Conservation (phyloP, 2,329 filamentous ascomycete species). For the Fusarium pilosicola region DNA sequence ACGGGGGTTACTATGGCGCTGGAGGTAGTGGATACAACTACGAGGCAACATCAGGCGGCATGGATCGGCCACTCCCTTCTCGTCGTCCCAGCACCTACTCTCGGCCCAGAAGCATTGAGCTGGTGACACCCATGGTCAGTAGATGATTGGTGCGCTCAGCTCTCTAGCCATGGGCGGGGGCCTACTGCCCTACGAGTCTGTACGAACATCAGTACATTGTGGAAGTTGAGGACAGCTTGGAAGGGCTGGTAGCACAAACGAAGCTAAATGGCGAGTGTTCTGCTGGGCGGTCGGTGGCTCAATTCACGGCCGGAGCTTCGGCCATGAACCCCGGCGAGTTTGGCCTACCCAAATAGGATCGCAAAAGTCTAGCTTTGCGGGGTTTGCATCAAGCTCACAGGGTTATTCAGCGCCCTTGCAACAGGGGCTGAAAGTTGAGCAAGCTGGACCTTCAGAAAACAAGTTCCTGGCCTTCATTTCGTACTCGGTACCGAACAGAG, state of each 20-base stretch:
- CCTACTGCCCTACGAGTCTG: conserved; percentile 1
- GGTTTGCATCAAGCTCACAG: conserved; percentile 38
- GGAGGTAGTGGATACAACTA: conserved; percentile 53
- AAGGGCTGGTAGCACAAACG: conserved; percentile 8
- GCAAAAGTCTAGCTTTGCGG: conserved; percentile 38
- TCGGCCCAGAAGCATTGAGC: conserved; percentile 70
- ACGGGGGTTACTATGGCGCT: conserved; percentile 51
- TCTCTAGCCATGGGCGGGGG: background rate
- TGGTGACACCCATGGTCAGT: conserved; percentile 68
- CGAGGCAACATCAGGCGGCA: conserved; percentile 47
- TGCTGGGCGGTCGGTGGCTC: conserved; percentile 6
- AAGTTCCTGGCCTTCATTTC: conserved; percentile 15
- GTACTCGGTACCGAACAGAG: conserved; percentile 28
- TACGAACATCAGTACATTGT: conserved; percentile 11
- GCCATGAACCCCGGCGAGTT: conserved; percentile 30
- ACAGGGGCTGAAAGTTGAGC: background rate
- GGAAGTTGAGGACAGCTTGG: conserved; percentile 6
- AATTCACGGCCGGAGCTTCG: conserved; percentile 20
- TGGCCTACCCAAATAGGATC: conserved; percentile 32
- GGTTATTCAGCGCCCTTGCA: conserved; percentile 24
- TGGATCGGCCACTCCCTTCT: conserved; percentile 67
- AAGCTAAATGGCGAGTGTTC: conserved; percentile 7
- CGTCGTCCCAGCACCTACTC: conserved; percentile 65
- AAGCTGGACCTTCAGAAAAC: conserved; percentile 10
- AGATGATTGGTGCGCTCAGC: conserved; percentile 49